phyloP scores from a whole-genome alignment of 148 eudicot species.

The Linanthus parryae region DNA sequence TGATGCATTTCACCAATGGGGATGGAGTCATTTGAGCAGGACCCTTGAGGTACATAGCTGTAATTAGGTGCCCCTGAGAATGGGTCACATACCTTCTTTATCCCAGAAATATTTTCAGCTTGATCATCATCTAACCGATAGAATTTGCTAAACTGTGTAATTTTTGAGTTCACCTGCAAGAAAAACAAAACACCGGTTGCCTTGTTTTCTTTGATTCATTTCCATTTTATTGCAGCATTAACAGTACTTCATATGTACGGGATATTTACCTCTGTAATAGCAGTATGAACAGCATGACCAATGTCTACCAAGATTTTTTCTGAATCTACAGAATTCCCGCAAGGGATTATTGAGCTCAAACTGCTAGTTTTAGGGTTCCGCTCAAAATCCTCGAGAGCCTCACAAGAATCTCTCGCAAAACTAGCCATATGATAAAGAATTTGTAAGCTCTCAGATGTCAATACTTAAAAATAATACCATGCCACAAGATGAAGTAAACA shows the following conservation, averaged over 20 bases:
- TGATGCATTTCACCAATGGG: constrained; percentile 48
- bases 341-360: constrained; percentile 42
- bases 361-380: constrained; percentile 39
- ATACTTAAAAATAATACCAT: too few species aligned
- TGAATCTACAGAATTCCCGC: constrained; percentile 26
- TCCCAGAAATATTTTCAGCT: constrained; percentile 8
- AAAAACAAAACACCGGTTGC: background rate
- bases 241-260: too few species aligned
- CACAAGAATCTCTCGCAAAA: constrained; percentile 66
- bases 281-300: constrained; percentile 41
- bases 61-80: constrained; percentile 57
- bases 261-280: constrained; percentile 40
- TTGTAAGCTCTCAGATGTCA: too few species aligned
- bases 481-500: background rate
- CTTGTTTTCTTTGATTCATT: too few species aligned
- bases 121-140: constrained; percentile 17
- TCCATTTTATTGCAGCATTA: too few species aligned
- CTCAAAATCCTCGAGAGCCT: constrained; percentile 46
- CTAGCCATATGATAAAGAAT: constrained; percentile 41
- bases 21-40: constrained; percentile 49
- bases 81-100: constrained; percentile 53
- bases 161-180: constrained; percentile 49
- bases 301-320: constrained; percentile 32
- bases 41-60: constrained; percentile 30
- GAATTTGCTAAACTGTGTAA: constrained; percentile 20